phyloP scores from a whole-genome alignment of 176 grass and related monocot genomes.

The Musa schizocarpa region DNA sequence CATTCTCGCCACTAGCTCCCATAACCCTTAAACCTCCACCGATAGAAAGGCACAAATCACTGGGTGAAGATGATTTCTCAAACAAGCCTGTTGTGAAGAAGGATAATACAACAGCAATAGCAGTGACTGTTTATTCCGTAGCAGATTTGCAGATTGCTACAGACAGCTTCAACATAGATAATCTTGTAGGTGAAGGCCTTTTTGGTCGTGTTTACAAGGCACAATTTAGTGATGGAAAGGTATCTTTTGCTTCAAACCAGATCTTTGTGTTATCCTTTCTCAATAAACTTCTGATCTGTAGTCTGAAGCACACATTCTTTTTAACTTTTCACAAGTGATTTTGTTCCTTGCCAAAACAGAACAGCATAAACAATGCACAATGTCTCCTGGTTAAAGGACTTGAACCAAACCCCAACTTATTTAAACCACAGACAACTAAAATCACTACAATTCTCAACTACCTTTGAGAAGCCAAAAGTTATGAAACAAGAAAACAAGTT shows the following conservation, averaged over 20 bases:
- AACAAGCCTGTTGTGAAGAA: constrained; percentile 49
- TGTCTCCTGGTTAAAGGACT: no score
- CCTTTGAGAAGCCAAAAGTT: no score
- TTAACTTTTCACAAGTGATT: no score
- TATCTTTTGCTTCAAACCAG: constrained; percentile 20
- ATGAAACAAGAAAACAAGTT: no score
- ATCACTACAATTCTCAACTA: no score
- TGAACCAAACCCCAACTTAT: no score
- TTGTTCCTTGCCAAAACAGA: no score
- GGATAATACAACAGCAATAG: constrained; percentile 42
- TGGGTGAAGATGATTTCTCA: constrained; percentile 70
- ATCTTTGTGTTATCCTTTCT: background rate
- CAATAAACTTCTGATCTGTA: background rate
- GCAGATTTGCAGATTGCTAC: constrained; percentile 94
- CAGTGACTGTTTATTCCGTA: constrained; percentile 82
- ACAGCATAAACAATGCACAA: no score
- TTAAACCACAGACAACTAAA: no score
- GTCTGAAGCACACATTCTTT: no score
- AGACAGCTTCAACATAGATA: constrained; percentile 76
- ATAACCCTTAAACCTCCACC: constrained; percentile 64
- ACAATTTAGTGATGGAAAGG: constrained; percentile 84
- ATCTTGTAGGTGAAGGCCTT: constrained; percentile 81
- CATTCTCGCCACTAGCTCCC: constrained; percentile 38
- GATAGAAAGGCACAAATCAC: constrained; percentile 57
- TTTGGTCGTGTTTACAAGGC: constrained; percentile 93